A percentile compares a stretch with the other conserved stretches of the same genome.
Evolutionary conservation across 2,329 filamentous ascomycete genomes (phyloP).

Genomic region (Iodosphaeria phyllophila): DNA sequence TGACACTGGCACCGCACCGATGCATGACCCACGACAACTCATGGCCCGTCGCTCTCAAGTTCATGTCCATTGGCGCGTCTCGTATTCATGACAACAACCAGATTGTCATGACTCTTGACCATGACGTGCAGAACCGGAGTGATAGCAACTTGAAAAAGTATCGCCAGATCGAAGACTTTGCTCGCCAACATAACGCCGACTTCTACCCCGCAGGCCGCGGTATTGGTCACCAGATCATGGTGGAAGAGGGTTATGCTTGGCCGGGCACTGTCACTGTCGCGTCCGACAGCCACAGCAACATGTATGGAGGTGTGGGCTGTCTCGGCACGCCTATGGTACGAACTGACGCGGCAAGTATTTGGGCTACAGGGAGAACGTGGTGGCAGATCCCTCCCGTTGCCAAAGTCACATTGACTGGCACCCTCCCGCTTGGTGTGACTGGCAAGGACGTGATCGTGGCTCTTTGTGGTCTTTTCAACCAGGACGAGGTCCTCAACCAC

Average conservation of each 20-base stretch:
- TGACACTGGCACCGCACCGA: slow-evolving; percentile 50
- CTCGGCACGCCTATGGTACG: slow-evolving; percentile 69
- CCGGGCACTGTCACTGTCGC: slow-evolving; percentile 71
- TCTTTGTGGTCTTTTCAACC: slow-evolving; percentile 70
- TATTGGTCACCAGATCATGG: slow-evolving; percentile 85
- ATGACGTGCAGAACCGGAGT: slow-evolving; percentile 72
- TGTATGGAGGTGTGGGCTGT: slow-evolving; percentile 65
- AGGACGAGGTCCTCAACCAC: slow-evolving; percentile 80
- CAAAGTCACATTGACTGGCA: slow-evolving; percentile 58
- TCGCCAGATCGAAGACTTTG: slow-evolving; percentile 63
- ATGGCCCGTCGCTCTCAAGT: slow-evolving; percentile 56
- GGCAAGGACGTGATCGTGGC: slow-evolving; percentile 92
- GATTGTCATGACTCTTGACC: slow-evolving; percentile 69
- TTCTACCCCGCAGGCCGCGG: slow-evolving; percentile 64
- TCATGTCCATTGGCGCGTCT: slow-evolving; percentile 65
- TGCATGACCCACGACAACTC: slow-evolving; percentile 84
- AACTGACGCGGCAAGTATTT: slow-evolving; percentile 75
- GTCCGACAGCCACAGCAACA: slow-evolving; percentile 59
- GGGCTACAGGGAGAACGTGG: slow-evolving; percentile 70
- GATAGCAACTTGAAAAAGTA: slow-evolving; percentile 74
- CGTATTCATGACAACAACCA: slow-evolving; percentile 54
- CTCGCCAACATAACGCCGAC: slow-evolving; percentile 53
- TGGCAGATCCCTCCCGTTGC: slow-evolving; percentile 77
- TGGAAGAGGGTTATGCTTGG: slow-evolving; percentile 71
- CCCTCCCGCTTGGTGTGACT: slow-evolving; percentile 60